Base-by-base conservation (phyloP, 495 filamentous ascomycete genomes). In the Talaromyces nanjingensis region DNA sequence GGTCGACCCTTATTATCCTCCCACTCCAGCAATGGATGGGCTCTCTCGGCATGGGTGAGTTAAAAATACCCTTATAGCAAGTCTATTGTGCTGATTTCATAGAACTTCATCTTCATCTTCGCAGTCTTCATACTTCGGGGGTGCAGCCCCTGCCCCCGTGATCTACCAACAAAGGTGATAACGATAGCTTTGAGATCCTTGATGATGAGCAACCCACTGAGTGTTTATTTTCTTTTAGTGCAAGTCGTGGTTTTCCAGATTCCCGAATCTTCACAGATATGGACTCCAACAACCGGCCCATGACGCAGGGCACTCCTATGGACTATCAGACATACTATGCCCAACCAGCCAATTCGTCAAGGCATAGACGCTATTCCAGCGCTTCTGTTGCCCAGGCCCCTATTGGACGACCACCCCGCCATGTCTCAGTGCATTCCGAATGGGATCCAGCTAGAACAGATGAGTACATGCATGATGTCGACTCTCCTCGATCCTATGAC, bases 21-120 rank as follows among this genome's bases (percentile, higher is more conserved):
- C 71, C 53, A 74, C 71, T 65, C 68, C 71, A 60, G 74, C 73
- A 65, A 66, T 74, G 29, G 76, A 79, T 65, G 65, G 72, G 34
- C 70, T 74, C 66, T 74, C 76, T 73, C 76, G 73, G 65, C 70
- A 73, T 60, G 79, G 77, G 78, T 81, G 58, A 77, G 77, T 76
- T 22, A 6, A 59, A 14, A 60, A 9, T 37, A 16, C 4, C 6
- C 49, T 24, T 45, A 12, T 72, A 53, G 54, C 55, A 72, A 59
- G 22, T 61, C 60, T 59, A n/a, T 59, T 25, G 12, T 14, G 37
- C 63, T 37, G 59, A 60, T 7, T 67, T 47, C 8, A 58, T 49
- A 64, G 37, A 37, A 22, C 29, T 37, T 58, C 20, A 20, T 57
- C 70, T 45, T 71, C 77, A 65, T 70, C 74, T 62, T 74, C 73